A percentile compares a stretch with the other conserved stretches of the same genome.
phyloP scores from a whole-genome alignment of 2,329 filamentous ascomycete genomes.

The Claviceps arundinis region DNA sequence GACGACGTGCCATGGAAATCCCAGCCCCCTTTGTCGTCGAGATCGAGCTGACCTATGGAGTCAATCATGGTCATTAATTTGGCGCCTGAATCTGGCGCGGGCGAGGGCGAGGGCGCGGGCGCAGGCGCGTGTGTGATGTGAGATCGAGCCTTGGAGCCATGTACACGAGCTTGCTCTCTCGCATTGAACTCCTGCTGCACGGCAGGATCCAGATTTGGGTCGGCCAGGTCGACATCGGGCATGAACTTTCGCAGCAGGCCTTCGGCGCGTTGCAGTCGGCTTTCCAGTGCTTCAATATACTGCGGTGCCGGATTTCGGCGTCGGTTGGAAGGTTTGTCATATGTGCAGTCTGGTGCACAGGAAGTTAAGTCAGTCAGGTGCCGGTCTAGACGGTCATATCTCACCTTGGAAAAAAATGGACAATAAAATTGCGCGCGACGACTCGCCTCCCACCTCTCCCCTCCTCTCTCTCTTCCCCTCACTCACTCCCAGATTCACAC shows the following conservation, averaged over 20 bases:
- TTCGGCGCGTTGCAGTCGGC: conserved; percentile 70
- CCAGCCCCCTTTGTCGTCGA: conserved; percentile 84
- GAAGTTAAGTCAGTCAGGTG: background rate
- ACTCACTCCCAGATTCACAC: conserved; percentile 10
- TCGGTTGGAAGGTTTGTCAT: conserved; percentile 87
- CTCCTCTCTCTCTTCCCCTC: too few species aligned
- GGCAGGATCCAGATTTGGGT: conserved; percentile 67
- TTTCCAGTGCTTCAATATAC: conserved; percentile 83
- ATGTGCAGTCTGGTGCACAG: conserved; percentile 64
- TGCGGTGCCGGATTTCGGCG: conserved; percentile 82
- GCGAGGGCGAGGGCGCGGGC: too few species aligned
- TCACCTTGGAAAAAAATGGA: too few species aligned
- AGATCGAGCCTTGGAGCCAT: conserved; percentile 28
- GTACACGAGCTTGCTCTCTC: conserved; percentile 37
- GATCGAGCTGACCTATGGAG: conserved; percentile 76
- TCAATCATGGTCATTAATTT: conserved; percentile 91
- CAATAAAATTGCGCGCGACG: too few species aligned
- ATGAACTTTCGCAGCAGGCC: conserved; percentile 64
- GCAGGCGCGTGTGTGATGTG: conserved; percentile 15
- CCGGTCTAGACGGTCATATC: background rate
- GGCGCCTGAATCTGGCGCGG: conserved; percentile 33
- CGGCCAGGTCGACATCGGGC: conserved; percentile 73
- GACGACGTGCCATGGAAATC: conserved; percentile 94
- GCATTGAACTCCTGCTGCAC: conserved; percentile 56
- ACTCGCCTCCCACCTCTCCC: too few species aligned